Conservation (phyloP, 768 basidiomycete genomes). For the Austroboletus eburneus region DNA sequence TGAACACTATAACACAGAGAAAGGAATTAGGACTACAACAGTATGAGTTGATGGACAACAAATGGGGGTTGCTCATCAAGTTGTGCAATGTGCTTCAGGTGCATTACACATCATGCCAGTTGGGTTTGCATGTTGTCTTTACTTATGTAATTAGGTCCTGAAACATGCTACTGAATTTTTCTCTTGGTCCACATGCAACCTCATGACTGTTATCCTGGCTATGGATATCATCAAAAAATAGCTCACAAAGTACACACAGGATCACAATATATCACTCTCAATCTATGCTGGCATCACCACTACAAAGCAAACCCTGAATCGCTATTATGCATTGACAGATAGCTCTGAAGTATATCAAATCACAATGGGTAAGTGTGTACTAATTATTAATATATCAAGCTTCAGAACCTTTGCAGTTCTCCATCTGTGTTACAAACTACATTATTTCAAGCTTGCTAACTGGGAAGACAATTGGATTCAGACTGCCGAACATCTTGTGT, state of each 20-base stretch:
- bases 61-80: no score
- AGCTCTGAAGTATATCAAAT: neutral
- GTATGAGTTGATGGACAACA: no score
- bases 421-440: neutral
- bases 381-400: neutral
- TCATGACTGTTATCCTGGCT: constrained; percentile 29
- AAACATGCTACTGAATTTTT: constrained; percentile 27
- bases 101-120: neutral
- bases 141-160: constrained; percentile 14
- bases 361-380: neutral
- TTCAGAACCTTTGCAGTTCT: neutral
- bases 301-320: constrained; percentile 2
- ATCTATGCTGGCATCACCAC: neutral
- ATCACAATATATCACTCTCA: neutral
- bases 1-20: neutral
- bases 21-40: no score
- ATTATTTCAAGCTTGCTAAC: neutral
- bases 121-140: neutral
- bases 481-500: neutral
- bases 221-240: constrained; percentile 32
- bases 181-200: constrained; percentile 14
- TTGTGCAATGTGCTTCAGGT: neutral
- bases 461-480: neutral
- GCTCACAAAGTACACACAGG: constrained; percentile 4
- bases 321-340: constrained; percentile 1